A percentile compares a stretch with the other conserved stretches of the same genome.
Evolutionary conservation across 148 eudicot species (phyloP).

Genomic region (Nepenthes mirabilis): DNA sequence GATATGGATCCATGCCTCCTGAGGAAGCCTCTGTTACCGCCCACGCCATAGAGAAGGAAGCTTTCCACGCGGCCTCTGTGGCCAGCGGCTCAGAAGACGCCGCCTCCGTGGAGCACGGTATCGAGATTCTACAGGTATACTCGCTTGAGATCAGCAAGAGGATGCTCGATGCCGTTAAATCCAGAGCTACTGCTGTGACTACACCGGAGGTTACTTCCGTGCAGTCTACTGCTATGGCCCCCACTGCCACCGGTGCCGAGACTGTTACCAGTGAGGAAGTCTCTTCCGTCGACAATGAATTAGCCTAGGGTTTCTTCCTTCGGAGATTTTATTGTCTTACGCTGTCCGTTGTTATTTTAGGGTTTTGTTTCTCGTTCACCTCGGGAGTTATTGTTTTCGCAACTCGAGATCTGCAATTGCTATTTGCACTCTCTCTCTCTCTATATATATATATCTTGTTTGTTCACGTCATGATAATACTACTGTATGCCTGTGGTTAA

Average conservation of each 20-base stretch:
- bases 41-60: constrained; percentile 51
- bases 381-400: neutral
- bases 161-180: constrained; percentile 60
- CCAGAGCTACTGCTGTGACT: constrained; percentile 31
- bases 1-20: constrained; percentile 53
- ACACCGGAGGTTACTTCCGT: constrained; percentile 5
- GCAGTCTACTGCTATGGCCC: constrained; percentile 3
- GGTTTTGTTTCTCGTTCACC: neutral
- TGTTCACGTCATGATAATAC: too few species aligned
- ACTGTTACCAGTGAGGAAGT: constrained; percentile 16
- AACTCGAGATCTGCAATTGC: too few species aligned
- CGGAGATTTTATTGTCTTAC: neutral
- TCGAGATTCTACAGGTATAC: constrained; percentile 69
- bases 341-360: neutral
- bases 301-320: constrained; percentile 8
- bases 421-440: neutral
- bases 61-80: constrained; percentile 25
- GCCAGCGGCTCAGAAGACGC: constrained; percentile 16
- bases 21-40: constrained; percentile 60
- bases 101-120: constrained; percentile 42
- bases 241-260: neutral
- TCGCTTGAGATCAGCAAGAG: constrained; percentile 79
- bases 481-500: too few species aligned
- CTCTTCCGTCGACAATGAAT: constrained; percentile 20
- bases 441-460: neutral